A percentile compares a stretch with the other conserved stretches of the same genome.
phyloP scores from a whole-genome alignment of 2,329 filamentous ascomycete species.

The Penicillium sp. region DNA sequence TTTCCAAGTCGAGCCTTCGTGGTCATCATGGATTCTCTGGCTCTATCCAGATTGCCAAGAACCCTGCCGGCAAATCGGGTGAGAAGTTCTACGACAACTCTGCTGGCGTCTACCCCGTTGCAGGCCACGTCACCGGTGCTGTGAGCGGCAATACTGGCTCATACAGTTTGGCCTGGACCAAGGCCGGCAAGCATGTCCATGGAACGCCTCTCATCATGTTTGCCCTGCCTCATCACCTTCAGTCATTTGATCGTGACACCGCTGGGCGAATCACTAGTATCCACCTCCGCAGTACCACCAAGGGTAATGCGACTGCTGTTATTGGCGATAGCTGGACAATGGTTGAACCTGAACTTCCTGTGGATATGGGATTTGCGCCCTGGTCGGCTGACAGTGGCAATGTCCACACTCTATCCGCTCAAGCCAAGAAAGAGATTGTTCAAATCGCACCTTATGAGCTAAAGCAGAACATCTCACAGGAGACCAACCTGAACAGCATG shows the following conservation, averaged over 20 bases:
- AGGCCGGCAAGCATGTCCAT: slow-evolving; percentile 64
- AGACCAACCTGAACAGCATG: slow-evolving; percentile 81
- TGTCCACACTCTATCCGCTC: slow-evolving; percentile 43
- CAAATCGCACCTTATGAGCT: slow-evolving; percentile 73
- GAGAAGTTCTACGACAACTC: slow-evolving; percentile 76
- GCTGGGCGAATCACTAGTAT: slow-evolving; percentile 57
- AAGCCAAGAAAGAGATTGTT: slow-evolving; percentile 64
- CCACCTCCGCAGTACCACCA: slow-evolving; percentile 78
- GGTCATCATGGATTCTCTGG: slow-evolving; percentile 74
- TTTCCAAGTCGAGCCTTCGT: slow-evolving; percentile 67
- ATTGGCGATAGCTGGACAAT: slow-evolving; percentile 77
- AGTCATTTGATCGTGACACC: slow-evolving; percentile 69
- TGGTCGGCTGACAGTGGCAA: slow-evolving; percentile 64
- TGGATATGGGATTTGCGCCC: slow-evolving; percentile 75
- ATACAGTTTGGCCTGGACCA: slow-evolving; percentile 76
- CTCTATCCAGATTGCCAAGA: slow-evolving; percentile 80
- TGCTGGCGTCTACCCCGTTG: slow-evolving; percentile 73
- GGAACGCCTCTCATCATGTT: slow-evolving; percentile 74
- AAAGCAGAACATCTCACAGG: slow-evolving; percentile 71
- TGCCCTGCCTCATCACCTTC: slow-evolving; percentile 81
- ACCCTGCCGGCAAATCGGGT: slow-evolving; percentile 60
- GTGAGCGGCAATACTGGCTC: slow-evolving; percentile 61
- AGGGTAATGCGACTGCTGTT: slow-evolving; percentile 77
- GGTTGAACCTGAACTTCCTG: slow-evolving; percentile 72
- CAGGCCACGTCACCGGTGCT: slow-evolving; percentile 67